Percentiles rank a stretch among this genome's conserved stretches.
phyloP scores from a whole-genome alignment of 106 monocot species.

The Dendrobium officinale region DNA sequence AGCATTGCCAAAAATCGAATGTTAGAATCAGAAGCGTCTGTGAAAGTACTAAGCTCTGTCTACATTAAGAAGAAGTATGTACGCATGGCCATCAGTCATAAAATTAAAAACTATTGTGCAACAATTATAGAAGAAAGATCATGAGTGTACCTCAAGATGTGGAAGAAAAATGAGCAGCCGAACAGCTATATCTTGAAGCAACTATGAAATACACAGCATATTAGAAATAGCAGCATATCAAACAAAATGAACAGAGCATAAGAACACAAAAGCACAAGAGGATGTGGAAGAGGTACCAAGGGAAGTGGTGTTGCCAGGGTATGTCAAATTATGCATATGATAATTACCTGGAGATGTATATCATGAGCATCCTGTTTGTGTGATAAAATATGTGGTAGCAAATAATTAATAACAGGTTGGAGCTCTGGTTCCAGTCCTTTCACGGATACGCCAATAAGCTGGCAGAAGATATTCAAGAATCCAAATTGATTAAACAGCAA shows the following conservation, averaged over 20 bases:
- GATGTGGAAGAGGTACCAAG: background rate
- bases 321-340: background rate
- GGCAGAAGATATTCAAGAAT: constrained; percentile 22
- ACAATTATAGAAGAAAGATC: background rate
- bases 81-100: background rate
- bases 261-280: constrained; percentile 4
- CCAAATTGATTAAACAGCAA: constrained; percentile 4
- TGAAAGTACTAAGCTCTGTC: constrained; percentile 66
- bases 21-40: constrained; percentile 57
- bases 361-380: constrained; percentile 81
- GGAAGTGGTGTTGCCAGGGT: background rate
- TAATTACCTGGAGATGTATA: constrained; percentile 75
- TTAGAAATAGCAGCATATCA: constrained; percentile 26
- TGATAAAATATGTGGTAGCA: constrained; percentile 77
- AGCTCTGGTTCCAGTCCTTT: constrained; percentile 86
- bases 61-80: constrained; percentile 21
- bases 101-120: constrained; percentile 4
- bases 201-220: constrained; percentile 33
- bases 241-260: constrained; percentile 2
- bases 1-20: constrained; percentile 89
- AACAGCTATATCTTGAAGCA: constrained; percentile 78
- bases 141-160: constrained; percentile 66
- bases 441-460: constrained; percentile 91
- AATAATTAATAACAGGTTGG: constrained; percentile 82
- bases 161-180: constrained; percentile 67